These are phyloP conservation scores for Trichoderma sp. DNA, from an alignment of 2,329 filamentous ascomycete genomes.

Conservation along the genomic window DNA sequence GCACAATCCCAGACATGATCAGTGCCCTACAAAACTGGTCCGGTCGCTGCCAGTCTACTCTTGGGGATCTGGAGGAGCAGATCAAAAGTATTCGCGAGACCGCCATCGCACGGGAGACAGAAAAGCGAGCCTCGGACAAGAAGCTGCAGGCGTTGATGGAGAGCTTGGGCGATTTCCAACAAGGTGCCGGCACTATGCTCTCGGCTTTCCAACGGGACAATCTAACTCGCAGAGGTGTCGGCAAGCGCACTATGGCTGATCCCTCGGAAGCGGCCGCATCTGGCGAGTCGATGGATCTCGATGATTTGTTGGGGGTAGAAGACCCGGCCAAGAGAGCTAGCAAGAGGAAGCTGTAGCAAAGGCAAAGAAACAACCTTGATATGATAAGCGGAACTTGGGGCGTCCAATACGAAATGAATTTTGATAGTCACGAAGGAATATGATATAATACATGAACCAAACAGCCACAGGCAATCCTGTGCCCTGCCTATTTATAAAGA, in stretches of 20 bases:
- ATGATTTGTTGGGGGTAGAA: constrained; percentile 47
- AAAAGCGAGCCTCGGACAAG: constrained; percentile 46
- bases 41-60: constrained; percentile 68
- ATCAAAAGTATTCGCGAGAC: constrained; percentile 62
- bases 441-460: constrained; percentile 27
- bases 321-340: constrained; percentile 50
- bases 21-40: constrained; percentile 71
- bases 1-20: constrained; percentile 66
- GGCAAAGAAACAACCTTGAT: constrained; percentile 1
- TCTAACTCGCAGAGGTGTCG: constrained; percentile 28
- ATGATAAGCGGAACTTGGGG: constrained; percentile 10
- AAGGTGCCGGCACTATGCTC: constrained; percentile 27
- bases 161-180: constrained; percentile 43
- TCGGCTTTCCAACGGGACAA: constrained; percentile 26
- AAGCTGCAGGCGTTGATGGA: constrained; percentile 49
- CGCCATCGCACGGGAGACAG: constrained; percentile 52
- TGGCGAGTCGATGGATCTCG: constrained; percentile 55
- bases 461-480: constrained; percentile 22
- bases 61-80: constrained; percentile 72
- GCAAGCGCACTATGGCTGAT: constrained; percentile 42
- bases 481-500: constrained; percentile 20
- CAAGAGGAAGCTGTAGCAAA: constrained; percentile 50
- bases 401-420: not conserved
- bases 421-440: constrained; percentile 28
- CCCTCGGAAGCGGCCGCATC: constrained; percentile 35